Base-by-base conservation (phyloP, 768 basidiomycete species). In the Mrakia frigida region DNA sequence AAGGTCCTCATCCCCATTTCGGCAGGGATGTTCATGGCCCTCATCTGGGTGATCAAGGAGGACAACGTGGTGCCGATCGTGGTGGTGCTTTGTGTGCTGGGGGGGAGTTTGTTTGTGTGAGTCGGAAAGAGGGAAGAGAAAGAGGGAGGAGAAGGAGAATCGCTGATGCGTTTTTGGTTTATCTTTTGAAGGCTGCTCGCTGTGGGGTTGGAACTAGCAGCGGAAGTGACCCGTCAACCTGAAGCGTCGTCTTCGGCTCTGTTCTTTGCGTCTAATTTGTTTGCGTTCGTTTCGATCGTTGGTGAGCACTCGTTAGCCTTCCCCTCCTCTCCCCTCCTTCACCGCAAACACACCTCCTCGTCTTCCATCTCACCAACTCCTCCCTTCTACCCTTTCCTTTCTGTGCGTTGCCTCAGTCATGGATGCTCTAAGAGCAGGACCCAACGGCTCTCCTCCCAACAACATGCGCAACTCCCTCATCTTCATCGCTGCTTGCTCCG, bases 231-330 rank as follows among this genome's bases (percentile, higher is more conserved):
- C 10, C 86, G 91, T 75, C 92, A 92, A 80, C 87, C 92, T 0
- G 91, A 92, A 75, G 89, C 87, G 0, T 92, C 91, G 77, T 87
- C 91, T 0, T 90, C 92, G 0, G 81, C 92, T 37, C 80, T 93
- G 33, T 94, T 92, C 92, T 89, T 89, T 83, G 84, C 85, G 90
- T 91, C 88, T n/a, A 92, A 92, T 79, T 73, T 89, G 3, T 86
- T 89, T 74, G 84, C 86, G n/a, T 84, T 91, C 65, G 81, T 89
- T 31, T 89, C 89, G 78, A 86, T 91, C 11, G 84, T 91, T 1
- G 84, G 91, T 91, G 78, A 59, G 88, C 5, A 9, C 14, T 25
- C 23, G 6, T 53, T 53, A 2, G n/a, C 56, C 28, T 56, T 56
- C 23, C 56, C 56, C 18, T 28, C 56, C 56, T 25, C 3, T 14